Base-by-base conservation (phyloP, 352 stramenopile species). In the Globisporangium irregulare region DNA sequence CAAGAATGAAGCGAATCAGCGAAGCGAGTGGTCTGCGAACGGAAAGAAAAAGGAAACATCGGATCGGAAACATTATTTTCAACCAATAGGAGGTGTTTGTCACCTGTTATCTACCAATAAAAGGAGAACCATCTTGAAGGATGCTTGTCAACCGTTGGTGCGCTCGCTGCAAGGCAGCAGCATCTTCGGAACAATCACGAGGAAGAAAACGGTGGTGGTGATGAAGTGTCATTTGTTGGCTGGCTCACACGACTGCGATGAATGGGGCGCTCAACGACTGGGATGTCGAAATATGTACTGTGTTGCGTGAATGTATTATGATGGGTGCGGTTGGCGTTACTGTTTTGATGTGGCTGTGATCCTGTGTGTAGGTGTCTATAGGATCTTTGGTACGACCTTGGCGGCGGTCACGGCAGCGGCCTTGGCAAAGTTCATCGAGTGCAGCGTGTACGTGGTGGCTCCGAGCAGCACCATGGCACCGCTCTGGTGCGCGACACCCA, bases 401-500 rank as follows among this genome's bases (percentile, higher is more conserved):
- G 55, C 55, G 55, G 55, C 55, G 29, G 55, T 59, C 24, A 32
- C 53, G 36, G 74, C 71, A 4, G 82, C 66, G 0, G 86, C 78
- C 55, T 88, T 87, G 36, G 88, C 86, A 67, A 94, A 95, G 71
- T 92, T 93, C 63, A 98, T 81, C 22, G 91, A 87, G 81, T 98
- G 94, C 70, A 96, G 78, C 43, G 86, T 78, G 80, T 91, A 99
- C 34, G 99, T 73, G 48, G 91, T 96, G 61, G 89, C 95, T 3
- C 93, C 94, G 71, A 99, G 82, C 27, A 99, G 80, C 51, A 93
- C 94, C 66, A 99, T 93, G 64, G 96, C 97, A 66, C 97, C 97
- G 56, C 96, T 89, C 75, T 99, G 98, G 83, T 99, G 98, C 53
- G 90, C 89, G 14, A 98, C 88, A 20, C 94, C 98, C 7, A 99